These are phyloP conservation scores for Lactifluus piperatus DNA, from an alignment of 768 basidiomycete genomes.

Conservation along the genomic window DNA sequence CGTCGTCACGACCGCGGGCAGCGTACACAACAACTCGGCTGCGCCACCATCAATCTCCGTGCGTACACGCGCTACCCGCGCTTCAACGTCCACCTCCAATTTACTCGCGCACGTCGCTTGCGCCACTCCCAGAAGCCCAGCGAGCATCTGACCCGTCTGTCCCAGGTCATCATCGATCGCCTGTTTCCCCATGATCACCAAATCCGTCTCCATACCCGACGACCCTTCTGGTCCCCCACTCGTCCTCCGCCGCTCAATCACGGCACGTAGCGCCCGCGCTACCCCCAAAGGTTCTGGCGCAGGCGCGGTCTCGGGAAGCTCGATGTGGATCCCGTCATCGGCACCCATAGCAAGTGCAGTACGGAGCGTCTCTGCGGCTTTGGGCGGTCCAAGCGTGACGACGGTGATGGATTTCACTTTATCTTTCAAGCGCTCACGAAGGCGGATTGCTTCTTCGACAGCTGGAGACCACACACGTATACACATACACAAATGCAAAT, in stretches of 20 bases:
- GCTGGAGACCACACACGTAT: slow-evolving; percentile 43
- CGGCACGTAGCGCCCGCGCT: slow-evolving; percentile 72
- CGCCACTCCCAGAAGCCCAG: slow-evolving; percentile 83
- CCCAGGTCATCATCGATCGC: slow-evolving; percentile 96
- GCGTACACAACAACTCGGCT: slow-evolving; percentile 66
- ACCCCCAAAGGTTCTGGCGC: slow-evolving; percentile 86
- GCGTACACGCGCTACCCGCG: slow-evolving; percentile 60
- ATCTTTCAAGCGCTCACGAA: slow-evolving; percentile 79
- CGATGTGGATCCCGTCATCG: slow-evolving; percentile 86
- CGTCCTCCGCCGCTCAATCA: slow-evolving; percentile 55
- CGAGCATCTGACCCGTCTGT: slow-evolving; percentile 96
- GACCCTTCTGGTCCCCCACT: neutral
- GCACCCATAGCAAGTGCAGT: slow-evolving; percentile 98
- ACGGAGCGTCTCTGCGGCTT: slow-evolving; percentile 81
- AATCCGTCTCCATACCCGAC: slow-evolving; percentile 46
- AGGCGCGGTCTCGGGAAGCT: slow-evolving; percentile 62
- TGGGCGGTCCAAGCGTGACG: slow-evolving; percentile 90
- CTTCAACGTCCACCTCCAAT: slow-evolving; percentile 56
- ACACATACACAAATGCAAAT: neutral
- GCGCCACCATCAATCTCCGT: slow-evolving; percentile 94
- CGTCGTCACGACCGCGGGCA: slow-evolving; percentile 87
- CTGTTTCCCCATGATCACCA: slow-evolving; percentile 96
- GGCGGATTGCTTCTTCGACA: slow-evolving; percentile 91
- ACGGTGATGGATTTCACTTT: slow-evolving; percentile 81
- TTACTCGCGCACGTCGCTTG: slow-evolving; percentile 96